Evolutionary conservation across 192 early-diverging fungal genomes (phyloP).

Genomic region (Backusella westeae): DNA sequence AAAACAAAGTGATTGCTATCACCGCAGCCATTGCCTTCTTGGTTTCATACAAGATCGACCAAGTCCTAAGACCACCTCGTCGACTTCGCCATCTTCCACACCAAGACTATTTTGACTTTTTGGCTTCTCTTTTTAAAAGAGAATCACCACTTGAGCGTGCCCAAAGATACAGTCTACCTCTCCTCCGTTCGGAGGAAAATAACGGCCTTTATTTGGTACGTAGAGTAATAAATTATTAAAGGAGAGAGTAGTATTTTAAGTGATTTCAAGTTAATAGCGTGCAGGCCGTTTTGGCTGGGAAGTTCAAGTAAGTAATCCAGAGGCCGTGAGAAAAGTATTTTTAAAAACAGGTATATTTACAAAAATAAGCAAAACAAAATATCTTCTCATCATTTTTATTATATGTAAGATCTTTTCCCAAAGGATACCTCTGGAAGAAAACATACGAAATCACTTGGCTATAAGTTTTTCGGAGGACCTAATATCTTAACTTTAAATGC

Average conservation of each 20-base stretch:
- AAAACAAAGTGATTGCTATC: conserved; percentile 5
- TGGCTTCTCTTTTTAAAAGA: neutral
- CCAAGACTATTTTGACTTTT: neutral
- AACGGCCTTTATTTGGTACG: neutral
- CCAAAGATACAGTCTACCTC: neutral
- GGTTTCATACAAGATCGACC: neutral
- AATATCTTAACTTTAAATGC: neutral
- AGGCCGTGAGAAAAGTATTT: conserved; percentile 8
- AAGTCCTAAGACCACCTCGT: neutral
- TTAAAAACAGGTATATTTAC: conserved; percentile 1
- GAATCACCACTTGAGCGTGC: neutral
- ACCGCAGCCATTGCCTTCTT: neutral
- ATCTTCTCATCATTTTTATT: neutral
- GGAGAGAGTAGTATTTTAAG: neutral
- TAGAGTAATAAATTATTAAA: neutral
- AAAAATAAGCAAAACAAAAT: neutral
- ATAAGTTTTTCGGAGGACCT: conserved; percentile 5
- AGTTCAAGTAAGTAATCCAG: neutral
- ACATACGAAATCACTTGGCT: neutral
- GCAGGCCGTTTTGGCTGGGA: neutral
- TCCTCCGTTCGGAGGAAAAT: neutral
- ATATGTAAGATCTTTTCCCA: conserved; percentile 14
- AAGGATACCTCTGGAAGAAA: neutral
- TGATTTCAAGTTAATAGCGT: neutral
- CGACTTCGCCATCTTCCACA: neutral